A percentile compares a stretch with the other conserved stretches of the same genome.
phyloP scores from a whole-genome alignment of 495 filamentous ascomycete species.

The Thozetella sp. region DNA sequence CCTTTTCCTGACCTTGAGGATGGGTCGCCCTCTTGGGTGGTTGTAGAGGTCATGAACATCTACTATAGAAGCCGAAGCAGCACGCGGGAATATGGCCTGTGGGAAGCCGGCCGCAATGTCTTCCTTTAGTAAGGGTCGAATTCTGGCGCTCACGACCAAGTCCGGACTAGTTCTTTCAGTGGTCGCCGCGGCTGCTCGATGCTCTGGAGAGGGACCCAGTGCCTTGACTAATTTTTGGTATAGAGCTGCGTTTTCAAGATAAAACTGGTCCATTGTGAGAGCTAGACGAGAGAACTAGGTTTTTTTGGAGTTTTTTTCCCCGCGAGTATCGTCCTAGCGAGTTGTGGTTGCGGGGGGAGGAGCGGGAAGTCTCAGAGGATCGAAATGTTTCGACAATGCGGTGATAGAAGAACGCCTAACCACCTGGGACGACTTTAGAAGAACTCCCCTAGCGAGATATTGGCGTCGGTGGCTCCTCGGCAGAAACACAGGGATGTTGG shows the following conservation, averaged over 20 bases:
- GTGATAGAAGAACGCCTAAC: no score
- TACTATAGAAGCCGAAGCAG: neutral
- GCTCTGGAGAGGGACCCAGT: neutral
- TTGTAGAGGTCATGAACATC: slow-evolving; percentile 19
- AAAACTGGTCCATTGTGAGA: neutral
- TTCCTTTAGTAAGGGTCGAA: slow-evolving; percentile 19
- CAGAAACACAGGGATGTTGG: no score
- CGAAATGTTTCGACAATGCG: no score
- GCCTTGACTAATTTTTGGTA: neutral
- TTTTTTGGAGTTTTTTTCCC: no score
- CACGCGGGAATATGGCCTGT: slow-evolving; percentile 9
- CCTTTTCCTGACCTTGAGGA: slow-evolving; percentile 13
- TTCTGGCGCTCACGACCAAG: slow-evolving; percentile 13
- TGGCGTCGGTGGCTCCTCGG: no score
- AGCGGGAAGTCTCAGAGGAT: no score
- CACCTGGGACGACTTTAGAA: no score
- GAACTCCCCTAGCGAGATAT: no score
- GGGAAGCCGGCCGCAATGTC: slow-evolving; percentile 16
- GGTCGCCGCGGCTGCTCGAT: neutral
- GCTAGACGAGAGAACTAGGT: no score
- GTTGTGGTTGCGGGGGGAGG: no score
- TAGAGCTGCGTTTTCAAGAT: neutral
- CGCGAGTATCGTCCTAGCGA: no score
- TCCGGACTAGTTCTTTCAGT: neutral
- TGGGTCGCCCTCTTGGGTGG: slow-evolving; percentile 11